Evolutionary conservation across 176 grass and related monocot species (phyloP).

Genomic region (Thalia dealbata): DNA sequence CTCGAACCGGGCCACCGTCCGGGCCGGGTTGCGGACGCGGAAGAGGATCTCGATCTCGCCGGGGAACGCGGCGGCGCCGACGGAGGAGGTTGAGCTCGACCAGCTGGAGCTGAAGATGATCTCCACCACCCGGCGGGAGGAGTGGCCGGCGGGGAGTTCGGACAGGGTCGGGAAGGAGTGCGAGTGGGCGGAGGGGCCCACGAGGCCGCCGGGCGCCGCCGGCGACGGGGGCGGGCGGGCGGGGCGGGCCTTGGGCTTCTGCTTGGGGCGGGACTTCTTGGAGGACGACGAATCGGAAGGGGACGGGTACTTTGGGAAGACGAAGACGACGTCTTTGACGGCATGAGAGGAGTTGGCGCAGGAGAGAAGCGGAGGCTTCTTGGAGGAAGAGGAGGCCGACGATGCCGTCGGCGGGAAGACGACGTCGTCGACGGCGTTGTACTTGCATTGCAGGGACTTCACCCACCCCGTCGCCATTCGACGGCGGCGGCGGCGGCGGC

Average conservation of each 20-base stretch:
- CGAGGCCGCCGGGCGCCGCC: background rate
- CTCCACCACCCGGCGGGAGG: constrained; percentile 80
- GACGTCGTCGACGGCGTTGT: constrained; percentile 60
- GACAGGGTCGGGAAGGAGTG: constrained; percentile 45
- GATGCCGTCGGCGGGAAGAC: constrained; percentile 16
- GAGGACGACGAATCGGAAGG: constrained; percentile 8
- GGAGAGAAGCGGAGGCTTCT: constrained; percentile 34
- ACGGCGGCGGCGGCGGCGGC: constrained; percentile 16
- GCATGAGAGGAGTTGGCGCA: constrained; percentile 43
- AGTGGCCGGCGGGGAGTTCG: constrained; percentile 66
- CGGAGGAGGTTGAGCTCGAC: constrained; percentile 11
- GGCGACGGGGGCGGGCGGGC: constrained; percentile 28
- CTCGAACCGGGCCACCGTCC: constrained; percentile 72
- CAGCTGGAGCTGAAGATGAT: constrained; percentile 87
- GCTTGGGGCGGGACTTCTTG: constrained; percentile 1
- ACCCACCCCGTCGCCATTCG: constrained; percentile 63
- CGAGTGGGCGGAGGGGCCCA: constrained; percentile 16
- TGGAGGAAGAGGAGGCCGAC: constrained; percentile 25
- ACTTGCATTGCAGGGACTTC: constrained; percentile 77
- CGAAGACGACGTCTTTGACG: constrained; percentile 19
- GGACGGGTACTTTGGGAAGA: constrained; percentile 18
- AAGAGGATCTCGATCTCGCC: constrained; percentile 90
- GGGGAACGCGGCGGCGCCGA: constrained; percentile 28
- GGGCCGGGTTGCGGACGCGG: constrained; percentile 67
- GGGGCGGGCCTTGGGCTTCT: constrained; percentile 1